Evolutionary conservation across 805 yeast species (phyloP).

Genomic region (Spathaspora gorwiae): DNA sequence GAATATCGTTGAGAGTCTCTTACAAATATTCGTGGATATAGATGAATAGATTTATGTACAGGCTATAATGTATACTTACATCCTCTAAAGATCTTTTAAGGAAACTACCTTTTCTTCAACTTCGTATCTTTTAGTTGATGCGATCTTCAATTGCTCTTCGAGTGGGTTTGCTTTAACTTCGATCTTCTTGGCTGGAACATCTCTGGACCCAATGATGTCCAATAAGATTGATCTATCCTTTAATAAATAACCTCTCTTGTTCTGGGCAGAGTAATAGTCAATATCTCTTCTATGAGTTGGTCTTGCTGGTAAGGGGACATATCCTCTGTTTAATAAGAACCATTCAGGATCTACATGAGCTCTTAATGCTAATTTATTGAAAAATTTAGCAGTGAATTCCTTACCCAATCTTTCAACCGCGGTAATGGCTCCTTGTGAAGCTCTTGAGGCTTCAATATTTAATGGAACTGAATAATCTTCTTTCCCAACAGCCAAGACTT

Average conservation of each 20-base stretch:
- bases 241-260: conserved; percentile 71
- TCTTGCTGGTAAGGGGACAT: conserved; percentile 78
- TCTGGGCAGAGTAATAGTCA: conserved; percentile 66
- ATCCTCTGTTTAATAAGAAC: conserved; percentile 65
- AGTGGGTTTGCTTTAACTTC: conserved; percentile 30
- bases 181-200: conserved; percentile 14
- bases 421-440: conserved; percentile 68
- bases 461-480: conserved; percentile 52
- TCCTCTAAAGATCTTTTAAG: conserved; percentile 16
- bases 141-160: conserved; percentile 32
- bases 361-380: conserved; percentile 55
- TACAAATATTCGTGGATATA: conserved; percentile 34
- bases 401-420: conserved; percentile 74
- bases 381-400: conserved; percentile 66
- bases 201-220: conserved; percentile 23
- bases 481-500: conserved; percentile 66
- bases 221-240: conserved; percentile 35
- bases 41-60: not conserved
- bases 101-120: conserved; percentile 15
- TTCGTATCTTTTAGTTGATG: conserved; percentile 15
- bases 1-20: conserved; percentile 35
- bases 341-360: conserved; percentile 76
- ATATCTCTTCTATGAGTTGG: conserved; percentile 82
- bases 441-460: conserved; percentile 77
- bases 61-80: not conserved